phyloP scores from a whole-genome alignment of 2,329 filamentous ascomycete genomes.

The Hypoxylon sp. region DNA sequence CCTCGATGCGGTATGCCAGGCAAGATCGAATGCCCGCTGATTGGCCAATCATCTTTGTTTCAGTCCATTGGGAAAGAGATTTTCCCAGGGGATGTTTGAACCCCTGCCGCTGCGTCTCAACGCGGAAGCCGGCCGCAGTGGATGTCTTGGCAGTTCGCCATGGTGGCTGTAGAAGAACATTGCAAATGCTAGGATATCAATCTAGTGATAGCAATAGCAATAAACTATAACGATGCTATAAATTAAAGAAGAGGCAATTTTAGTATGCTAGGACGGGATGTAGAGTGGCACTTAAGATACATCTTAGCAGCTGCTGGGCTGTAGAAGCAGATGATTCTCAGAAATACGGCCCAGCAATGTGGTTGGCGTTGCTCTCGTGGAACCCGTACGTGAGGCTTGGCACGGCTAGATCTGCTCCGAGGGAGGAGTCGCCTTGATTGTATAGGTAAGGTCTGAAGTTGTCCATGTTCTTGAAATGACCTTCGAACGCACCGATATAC shows the following conservation, averaged over 20 bases:
- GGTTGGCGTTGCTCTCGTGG: background rate
- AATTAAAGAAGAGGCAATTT: background rate
- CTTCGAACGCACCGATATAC: background rate
- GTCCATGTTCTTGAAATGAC: background rate
- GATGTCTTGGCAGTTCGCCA: constrained; percentile 24
- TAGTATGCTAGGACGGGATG: background rate
- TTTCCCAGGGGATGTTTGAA: constrained; percentile 40
- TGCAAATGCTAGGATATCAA: background rate
- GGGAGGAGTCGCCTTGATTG: background rate
- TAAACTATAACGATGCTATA: background rate
- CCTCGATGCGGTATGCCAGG: constrained; percentile 3
- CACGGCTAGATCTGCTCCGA: background rate
- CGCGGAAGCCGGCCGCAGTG: constrained; percentile 16
- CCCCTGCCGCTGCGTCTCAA: constrained; percentile 32
- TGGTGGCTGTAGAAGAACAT: background rate
- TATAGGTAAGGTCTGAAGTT: background rate
- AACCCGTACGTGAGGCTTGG: background rate
- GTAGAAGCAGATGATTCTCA: background rate
- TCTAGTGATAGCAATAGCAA: background rate
- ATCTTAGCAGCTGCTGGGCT: background rate
- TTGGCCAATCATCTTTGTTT: constrained; percentile 37
- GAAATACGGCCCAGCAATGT: background rate
- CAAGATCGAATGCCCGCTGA: constrained; percentile 15
- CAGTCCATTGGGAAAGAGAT: constrained; percentile 29
- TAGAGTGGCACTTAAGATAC: background rate